Conservation (phyloP, 495 filamentous ascomycete species). For the Neurospora sp. region DNA sequence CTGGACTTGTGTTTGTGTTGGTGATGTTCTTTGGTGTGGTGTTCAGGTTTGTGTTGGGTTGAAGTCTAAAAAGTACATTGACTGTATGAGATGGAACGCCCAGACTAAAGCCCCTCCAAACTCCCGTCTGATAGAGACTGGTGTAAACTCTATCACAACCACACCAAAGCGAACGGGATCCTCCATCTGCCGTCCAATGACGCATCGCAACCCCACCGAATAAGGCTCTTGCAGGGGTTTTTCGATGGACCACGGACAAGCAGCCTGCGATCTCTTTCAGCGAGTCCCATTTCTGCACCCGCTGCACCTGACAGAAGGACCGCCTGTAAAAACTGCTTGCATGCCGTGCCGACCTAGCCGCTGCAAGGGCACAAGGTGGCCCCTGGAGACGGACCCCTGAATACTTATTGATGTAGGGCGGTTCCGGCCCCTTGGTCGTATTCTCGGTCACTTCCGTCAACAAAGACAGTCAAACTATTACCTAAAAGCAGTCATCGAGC, state of each 20-base stretch:
- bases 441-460: neutral
- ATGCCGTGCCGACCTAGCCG: conserved; percentile 17
- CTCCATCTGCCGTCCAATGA: neutral
- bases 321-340: conserved; percentile 7
- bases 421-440: neutral
- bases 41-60: neutral
- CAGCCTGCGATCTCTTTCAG: neutral
- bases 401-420: neutral
- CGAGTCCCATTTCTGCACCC: neutral
- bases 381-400: conserved; percentile 4
- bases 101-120: neutral
- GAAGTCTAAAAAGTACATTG: neutral
- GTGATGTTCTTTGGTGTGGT: neutral
- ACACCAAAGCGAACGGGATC: neutral
- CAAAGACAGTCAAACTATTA: neutral
- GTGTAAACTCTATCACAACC: neutral
- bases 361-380: neutral
- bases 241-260: neutral
- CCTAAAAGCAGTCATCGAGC: neutral
- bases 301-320: neutral
- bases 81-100: neutral
- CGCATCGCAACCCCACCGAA: neutral
- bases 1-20: neutral
- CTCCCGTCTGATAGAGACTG: neutral
- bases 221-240: neutral